Conservation (phyloP, 2,329 filamentous ascomycete genomes). For the Tolypocladium album region DNA sequence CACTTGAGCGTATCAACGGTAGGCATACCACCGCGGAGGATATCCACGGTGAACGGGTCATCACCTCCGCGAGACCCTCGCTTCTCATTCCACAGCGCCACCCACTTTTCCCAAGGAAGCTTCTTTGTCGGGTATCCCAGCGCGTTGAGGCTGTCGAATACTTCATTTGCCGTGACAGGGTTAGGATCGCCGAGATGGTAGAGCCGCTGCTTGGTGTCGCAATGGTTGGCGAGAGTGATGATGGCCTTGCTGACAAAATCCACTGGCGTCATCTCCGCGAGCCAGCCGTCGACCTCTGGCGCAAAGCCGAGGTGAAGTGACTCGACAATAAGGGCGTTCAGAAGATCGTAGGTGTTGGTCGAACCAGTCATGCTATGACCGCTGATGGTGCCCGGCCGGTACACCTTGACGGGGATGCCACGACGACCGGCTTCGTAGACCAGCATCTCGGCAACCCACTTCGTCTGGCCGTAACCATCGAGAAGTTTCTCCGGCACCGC, state of each 20-base stretch:
- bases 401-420: conserved; percentile 59
- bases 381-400: conserved; percentile 67
- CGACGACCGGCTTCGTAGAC: conserved; percentile 58
- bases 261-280: conserved; percentile 74
- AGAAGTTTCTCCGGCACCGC: conserved; percentile 58
- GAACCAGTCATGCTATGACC: conserved; percentile 66
- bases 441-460: conserved; percentile 72
- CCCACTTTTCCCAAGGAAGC: conserved; percentile 64
- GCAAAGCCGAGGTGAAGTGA: conserved; percentile 62
- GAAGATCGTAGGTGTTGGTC: conserved; percentile 67
- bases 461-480: conserved; percentile 70
- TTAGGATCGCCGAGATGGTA: conserved; percentile 68
- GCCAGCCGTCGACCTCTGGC: conserved; percentile 64
- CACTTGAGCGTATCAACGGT: conserved; percentile 58
- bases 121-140: conserved; percentile 62
- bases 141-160: conserved; percentile 53
- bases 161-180: conserved; percentile 52
- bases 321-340: conserved; percentile 67
- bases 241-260: conserved; percentile 72
- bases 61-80: conserved; percentile 56
- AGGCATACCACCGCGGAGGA: conserved; percentile 73
- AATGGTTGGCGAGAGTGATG: conserved; percentile 56
- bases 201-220: conserved; percentile 48
- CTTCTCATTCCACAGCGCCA: conserved; percentile 61
- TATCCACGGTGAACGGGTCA: conserved; percentile 66